Evolutionary conservation across 306 rosid genomes (phyloP).

Genomic region (Vigna trinervia): DNA sequence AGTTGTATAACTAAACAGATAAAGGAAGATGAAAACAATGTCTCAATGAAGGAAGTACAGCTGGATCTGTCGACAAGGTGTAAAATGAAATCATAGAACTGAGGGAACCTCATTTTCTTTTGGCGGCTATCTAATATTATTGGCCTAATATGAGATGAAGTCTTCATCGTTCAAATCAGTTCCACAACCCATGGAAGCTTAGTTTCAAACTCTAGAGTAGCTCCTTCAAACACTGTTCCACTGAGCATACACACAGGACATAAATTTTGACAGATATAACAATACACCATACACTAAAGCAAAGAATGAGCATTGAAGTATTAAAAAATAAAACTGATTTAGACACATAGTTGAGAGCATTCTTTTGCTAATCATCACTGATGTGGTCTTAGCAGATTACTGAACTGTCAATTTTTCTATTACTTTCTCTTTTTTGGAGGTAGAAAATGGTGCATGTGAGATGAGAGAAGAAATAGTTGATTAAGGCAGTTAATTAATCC

Average conservation of each 20-base stretch:
- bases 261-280: background rate
- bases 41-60: conserved; percentile 40
- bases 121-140: background rate
- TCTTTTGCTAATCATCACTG: conserved; percentile 28
- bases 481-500: conserved; percentile 40
- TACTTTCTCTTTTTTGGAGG: background rate
- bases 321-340: conserved; percentile 35
- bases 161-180: conserved; percentile 1
- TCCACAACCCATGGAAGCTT: conserved; percentile 9
- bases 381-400: conserved; percentile 1
- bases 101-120: conserved; percentile 35
- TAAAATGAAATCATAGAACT: conserved; percentile 5
- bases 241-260: conserved; percentile 23
- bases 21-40: conserved; percentile 9
- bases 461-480: conserved; percentile 15
- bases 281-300: conserved; percentile 20
- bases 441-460: no score
- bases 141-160: background rate
- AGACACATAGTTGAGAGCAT: conserved; percentile 16
- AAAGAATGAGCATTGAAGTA: conserved; percentile 38
- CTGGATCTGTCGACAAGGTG: conserved; percentile 33
- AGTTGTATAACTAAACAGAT: conserved; percentile 23
- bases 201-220: background rate
- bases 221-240: background rate
- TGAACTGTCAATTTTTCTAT: conserved; percentile 18